Evolutionary conservation across 352 stramenopile genomes (phyloP).

Genomic region (Peronospora farinosa): DNA sequence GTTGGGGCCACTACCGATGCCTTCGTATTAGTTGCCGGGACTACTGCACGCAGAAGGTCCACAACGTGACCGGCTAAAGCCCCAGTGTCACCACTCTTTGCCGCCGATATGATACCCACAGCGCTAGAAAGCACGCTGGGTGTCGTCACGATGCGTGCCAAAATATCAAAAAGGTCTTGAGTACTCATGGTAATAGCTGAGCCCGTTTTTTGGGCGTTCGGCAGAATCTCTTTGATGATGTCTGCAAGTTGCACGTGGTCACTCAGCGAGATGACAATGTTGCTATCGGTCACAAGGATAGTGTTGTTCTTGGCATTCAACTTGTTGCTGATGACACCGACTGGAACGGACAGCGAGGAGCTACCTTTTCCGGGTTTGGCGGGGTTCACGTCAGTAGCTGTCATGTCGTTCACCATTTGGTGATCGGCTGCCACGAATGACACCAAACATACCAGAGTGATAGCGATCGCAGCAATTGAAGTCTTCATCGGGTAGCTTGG

Average conservation of each 20-base stretch:
- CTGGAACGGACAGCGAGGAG: neutral
- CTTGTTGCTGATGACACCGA: conserved; percentile 10
- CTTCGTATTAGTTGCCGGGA: no score
- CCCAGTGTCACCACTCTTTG: conserved; percentile 6
- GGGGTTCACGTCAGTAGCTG: neutral
- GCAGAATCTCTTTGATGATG: conserved; percentile 14
- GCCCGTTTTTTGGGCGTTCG: conserved; percentile 1
- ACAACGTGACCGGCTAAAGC: conserved; percentile 9
- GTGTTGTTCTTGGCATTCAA: conserved; percentile 17
- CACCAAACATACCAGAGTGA: conserved; percentile 8
- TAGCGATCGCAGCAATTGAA: conserved; percentile 1
- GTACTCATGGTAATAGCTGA: neutral
- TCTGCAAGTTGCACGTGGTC: conserved; percentile 17
- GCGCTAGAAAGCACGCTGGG: conserved; percentile 3
- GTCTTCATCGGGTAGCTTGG: conserved; percentile 14
- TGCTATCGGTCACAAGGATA: conserved; percentile 13
- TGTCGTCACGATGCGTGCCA: conserved; percentile 3
- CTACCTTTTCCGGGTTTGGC: conserved; percentile 1
- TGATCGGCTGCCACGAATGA: conserved; percentile 9
- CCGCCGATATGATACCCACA: conserved; percentile 10
- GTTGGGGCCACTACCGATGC: neutral
- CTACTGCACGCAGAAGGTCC: conserved; percentile 1
- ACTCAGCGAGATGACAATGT: conserved; percentile 9
- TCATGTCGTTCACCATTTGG: neutral
- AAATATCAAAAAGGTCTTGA: conserved; percentile 3